Evolutionary conservation across 495 filamentous ascomycete species (phyloP).

Genomic region (Neurospora intermedia): DNA sequence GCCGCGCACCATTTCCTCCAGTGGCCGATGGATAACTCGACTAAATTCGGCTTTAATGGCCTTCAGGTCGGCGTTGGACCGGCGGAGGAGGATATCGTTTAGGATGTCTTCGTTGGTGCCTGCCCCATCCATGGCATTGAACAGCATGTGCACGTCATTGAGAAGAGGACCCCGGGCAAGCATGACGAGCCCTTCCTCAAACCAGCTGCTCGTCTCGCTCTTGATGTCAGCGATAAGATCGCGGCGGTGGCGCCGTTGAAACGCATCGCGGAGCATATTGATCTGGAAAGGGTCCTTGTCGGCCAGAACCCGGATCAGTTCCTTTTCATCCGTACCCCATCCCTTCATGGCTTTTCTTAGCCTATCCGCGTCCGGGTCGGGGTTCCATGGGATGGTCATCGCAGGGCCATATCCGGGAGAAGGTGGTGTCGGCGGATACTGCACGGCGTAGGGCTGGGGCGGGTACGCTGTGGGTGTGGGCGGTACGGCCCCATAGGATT

Average conservation of each 20-base stretch:
- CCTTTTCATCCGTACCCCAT: slow-evolving; percentile 75
- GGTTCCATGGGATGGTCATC: slow-evolving; percentile 54
- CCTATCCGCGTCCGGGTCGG: slow-evolving; percentile 50
- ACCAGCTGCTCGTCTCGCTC: slow-evolving; percentile 63
- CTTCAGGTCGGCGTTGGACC: slow-evolving; percentile 73
- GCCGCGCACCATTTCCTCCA: slow-evolving; percentile 58
- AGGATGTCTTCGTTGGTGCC: slow-evolving; percentile 82
- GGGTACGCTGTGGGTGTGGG: slow-evolving; percentile 25
- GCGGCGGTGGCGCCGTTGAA: slow-evolving; percentile 47
- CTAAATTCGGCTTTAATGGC: slow-evolving; percentile 73
- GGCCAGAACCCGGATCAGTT: slow-evolving; percentile 55
- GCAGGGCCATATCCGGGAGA: slow-evolving; percentile 53
- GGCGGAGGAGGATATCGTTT: slow-evolving; percentile 73
- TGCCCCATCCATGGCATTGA: slow-evolving; percentile 58
- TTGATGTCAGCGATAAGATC: slow-evolving; percentile 64
- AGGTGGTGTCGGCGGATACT: slow-evolving; percentile 40
- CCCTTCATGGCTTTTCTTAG: slow-evolving; percentile 83
- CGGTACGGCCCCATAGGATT: slow-evolving; percentile 23
- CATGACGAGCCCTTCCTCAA: slow-evolving; percentile 57
- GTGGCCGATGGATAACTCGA: slow-evolving; percentile 42
- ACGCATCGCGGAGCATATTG: slow-evolving; percentile 55
- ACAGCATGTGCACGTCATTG: slow-evolving; percentile 54
- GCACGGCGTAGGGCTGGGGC: slow-evolving; percentile 17
- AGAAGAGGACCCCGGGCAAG: slow-evolving; percentile 67
- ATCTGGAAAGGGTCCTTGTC: slow-evolving; percentile 64